A percentile compares a stretch with the other conserved stretches of the same genome.
phyloP scores from a whole-genome alignment of 768 basidiomycete genomes.

The Lanmaoa rubissima region DNA sequence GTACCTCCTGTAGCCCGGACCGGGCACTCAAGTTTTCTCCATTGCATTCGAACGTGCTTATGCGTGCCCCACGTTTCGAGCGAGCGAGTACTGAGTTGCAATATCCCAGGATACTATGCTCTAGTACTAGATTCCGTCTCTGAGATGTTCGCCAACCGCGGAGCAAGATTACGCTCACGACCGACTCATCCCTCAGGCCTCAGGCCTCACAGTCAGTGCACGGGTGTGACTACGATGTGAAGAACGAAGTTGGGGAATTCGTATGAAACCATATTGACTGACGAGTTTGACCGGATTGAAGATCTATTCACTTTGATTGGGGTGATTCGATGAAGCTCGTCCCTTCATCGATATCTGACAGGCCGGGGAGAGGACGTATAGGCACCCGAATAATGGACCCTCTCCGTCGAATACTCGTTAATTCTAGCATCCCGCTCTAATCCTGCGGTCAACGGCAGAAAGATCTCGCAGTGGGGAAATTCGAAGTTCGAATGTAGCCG shows the following conservation, averaged over 20 bases:
- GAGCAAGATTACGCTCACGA: neutral
- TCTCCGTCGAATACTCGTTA: neutral
- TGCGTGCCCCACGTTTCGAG: neutral
- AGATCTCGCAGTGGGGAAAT: too few relatives aligned
- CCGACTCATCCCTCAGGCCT: neutral
- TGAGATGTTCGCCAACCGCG: neutral
- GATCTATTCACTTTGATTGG: neutral
- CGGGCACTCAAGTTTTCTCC: neutral
- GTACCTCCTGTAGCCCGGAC: neutral
- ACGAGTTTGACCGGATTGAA: neutral
- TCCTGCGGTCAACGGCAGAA: too few relatives aligned
- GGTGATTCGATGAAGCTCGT: neutral
- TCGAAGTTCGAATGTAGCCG: too few relatives aligned
- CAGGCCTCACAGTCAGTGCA: neutral
- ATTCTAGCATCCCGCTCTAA: neutral
- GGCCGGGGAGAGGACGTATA: neutral
- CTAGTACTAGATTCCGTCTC: neutral
- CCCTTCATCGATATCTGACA: neutral
- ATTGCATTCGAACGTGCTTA: neutral
- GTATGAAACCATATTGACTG: neutral
- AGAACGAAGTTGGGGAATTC: too few relatives aligned
- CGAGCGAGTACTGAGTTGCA: neutral
- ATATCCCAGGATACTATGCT: neutral
- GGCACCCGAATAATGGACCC: neutral
- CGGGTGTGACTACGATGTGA: neutral